phyloP scores from a whole-genome alignment of 1,284 basidiomycete genomes.

The Pyrrhoderma lamaoense region DNA sequence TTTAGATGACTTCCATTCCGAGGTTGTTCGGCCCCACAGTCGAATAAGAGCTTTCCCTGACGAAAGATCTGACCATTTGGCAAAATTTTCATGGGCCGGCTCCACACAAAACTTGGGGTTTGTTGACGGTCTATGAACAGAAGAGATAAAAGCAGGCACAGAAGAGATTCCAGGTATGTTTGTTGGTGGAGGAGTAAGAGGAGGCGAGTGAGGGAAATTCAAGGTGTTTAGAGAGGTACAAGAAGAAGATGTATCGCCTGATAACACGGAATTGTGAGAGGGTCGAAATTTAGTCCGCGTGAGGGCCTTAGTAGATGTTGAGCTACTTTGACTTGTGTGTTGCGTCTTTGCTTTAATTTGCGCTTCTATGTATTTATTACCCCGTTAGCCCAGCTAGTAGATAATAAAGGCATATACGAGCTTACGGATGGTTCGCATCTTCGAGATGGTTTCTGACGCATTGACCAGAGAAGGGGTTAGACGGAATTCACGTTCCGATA shows the following conservation, averaged over 20 bases:
- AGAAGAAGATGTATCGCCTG: too few relatives aligned
- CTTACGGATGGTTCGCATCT: too few relatives aligned
- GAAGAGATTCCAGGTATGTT: conserved; percentile 15
- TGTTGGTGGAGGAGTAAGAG: conserved; percentile 16
- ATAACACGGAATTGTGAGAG: too few relatives aligned
- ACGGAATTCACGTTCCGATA: conserved; percentile 25
- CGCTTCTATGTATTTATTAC: too few relatives aligned
- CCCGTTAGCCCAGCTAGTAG: too few relatives aligned
- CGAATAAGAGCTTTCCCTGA: conserved; percentile 44
- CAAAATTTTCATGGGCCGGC: conserved; percentile 37
- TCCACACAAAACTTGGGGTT: conserved; percentile 68
- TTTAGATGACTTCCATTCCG: conserved; percentile 37
- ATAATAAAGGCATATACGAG: too few relatives aligned
- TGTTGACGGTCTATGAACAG: conserved; percentile 63
- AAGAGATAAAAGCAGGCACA: conserved; percentile 61
- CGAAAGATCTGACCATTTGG: conserved; percentile 41
- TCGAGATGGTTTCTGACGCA: too few relatives aligned
- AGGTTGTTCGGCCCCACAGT: conserved; percentile 45
- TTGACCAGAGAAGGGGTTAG: neutral
- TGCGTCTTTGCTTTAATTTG: too few relatives aligned
- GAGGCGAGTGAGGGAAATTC: conserved; percentile 16
- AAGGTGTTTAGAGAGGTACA: conserved; percentile 4
- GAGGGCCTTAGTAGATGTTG: too few relatives aligned
- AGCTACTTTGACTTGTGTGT: too few relatives aligned
- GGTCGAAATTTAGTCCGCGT: too few relatives aligned